Conservation (phyloP, 371 early-diverging fungal genomes). For the Polyrhizophydium stewartii region DNA sequence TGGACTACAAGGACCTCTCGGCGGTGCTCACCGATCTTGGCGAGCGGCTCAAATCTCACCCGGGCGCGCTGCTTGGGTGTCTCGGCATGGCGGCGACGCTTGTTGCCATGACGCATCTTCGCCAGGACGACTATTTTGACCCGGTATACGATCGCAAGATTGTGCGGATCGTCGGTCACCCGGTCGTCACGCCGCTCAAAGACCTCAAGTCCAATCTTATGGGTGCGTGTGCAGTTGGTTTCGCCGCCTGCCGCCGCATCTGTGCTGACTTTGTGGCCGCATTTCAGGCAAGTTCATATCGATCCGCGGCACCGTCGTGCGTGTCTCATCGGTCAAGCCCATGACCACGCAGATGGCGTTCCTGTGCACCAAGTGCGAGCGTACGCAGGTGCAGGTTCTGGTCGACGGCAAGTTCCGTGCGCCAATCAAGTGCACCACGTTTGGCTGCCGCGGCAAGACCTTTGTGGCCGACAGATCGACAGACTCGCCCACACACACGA, state of each 20-base stretch:
- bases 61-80: not conserved
- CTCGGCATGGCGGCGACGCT: slow-evolving; percentile 2
- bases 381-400: slow-evolving; percentile 35
- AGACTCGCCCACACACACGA: slow-evolving; percentile 37
- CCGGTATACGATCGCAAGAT: slow-evolving; percentile 1
- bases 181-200: slow-evolving; percentile 27
- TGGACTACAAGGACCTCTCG: not conserved
- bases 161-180: slow-evolving; percentile 24
- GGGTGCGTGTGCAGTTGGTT: slow-evolving; percentile 19
- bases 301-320: slow-evolving; percentile 45
- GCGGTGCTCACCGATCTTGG: not conserved
- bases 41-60: not conserved
- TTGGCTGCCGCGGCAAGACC: slow-evolving; percentile 42
- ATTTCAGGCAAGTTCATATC: slow-evolving; percentile 46
- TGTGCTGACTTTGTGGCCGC: too few relatives aligned
- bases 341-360: slow-evolving; percentile 46
- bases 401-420: slow-evolving; percentile 40
- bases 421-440: slow-evolving; percentile 38
- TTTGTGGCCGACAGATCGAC: slow-evolving; percentile 46
- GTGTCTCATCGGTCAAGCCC: slow-evolving; percentile 40
- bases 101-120: not conserved
- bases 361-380: slow-evolving; percentile 39
- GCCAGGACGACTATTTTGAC: not conserved
- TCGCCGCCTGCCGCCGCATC: too few relatives aligned
- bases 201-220: slow-evolving; percentile 38